Percentiles rank a stretch among this genome's conserved stretches.
Evolutionary conservation across 306 rosid genomes (phyloP).

Genomic region (Rosa persica): DNA sequence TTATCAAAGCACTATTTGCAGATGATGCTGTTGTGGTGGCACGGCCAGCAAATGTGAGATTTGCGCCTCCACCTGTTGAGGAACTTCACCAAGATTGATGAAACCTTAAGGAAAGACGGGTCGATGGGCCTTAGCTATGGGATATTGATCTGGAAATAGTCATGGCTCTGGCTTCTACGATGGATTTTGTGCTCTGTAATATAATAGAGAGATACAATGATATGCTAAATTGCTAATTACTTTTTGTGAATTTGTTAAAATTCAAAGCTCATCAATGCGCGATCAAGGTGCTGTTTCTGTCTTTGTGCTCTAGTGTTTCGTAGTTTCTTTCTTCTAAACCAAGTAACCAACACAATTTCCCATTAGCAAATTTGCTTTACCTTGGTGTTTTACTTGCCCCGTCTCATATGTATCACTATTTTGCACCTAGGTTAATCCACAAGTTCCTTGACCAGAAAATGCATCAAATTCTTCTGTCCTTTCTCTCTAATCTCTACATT

Average conservation of each 20-base stretch:
- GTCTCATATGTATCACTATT: neutral
- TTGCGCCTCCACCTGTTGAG: constrained; percentile 74
- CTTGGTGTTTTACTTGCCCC: neutral
- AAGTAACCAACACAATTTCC: neutral
- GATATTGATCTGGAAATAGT: constrained; percentile 8
- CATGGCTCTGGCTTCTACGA: constrained; percentile 19
- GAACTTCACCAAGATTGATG: constrained; percentile 60
- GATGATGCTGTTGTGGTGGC: constrained; percentile 90
- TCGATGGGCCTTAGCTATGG: neutral
- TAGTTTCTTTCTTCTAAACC: neutral
- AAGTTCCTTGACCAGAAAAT: neutral
- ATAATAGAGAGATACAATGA: constrained; percentile 34
- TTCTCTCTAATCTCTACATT: neutral
- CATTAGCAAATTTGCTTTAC: neutral
- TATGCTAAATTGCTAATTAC: constrained; percentile 25
- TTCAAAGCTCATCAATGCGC: constrained; percentile 19
- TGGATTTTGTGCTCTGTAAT: constrained; percentile 45
- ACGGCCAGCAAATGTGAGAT: constrained; percentile 68
- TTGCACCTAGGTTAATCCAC: neutral
- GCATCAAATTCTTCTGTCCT: neutral
- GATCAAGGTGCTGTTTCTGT: constrained; percentile 20
- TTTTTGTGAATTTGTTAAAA: constrained; percentile 38
- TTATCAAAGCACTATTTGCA: constrained; percentile 82
- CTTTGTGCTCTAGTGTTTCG: neutral
- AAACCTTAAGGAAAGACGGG: neutral